Percentiles rank a stretch among this genome's conserved stretches.
phyloP scores from a whole-genome alignment of 2,329 filamentous ascomycete genomes.

The Fusarium sp. region DNA sequence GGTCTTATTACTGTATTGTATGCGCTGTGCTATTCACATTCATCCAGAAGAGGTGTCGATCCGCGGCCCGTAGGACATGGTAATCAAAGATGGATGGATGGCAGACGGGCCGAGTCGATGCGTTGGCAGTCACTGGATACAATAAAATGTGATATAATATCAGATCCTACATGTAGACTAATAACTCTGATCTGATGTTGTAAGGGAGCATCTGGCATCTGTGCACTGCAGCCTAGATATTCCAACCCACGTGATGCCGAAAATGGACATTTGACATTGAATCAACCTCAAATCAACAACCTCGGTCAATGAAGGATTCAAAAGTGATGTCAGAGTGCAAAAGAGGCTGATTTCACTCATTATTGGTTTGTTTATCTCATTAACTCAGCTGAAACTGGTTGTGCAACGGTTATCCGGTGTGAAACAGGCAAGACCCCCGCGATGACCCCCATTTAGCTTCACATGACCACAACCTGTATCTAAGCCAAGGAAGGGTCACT shows the following conservation, averaged over 20 bases:
- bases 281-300: slow-evolving; percentile 6
- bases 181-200: not conserved
- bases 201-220: not conserved
- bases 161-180: slow-evolving; percentile 9
- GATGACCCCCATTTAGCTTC: slow-evolving; percentile 1
- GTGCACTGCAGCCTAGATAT: slow-evolving; percentile 10
- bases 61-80: slow-evolving; percentile 25
- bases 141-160: slow-evolving; percentile 22
- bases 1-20: not conserved
- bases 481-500: slow-evolving; percentile 1
- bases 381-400: slow-evolving; percentile 18
- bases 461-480: slow-evolving; percentile 12
- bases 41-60: slow-evolving; percentile 27
- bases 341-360: not conserved
- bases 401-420: slow-evolving; percentile 2
- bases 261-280: slow-evolving; percentile 1
- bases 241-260: slow-evolving; percentile 23
- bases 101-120: slow-evolving; percentile 27
- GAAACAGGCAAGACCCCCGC: not conserved
- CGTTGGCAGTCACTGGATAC: slow-evolving; percentile 22
- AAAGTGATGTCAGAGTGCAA: slow-evolving; percentile 19
- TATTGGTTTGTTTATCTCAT: not conserved
- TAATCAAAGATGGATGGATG: slow-evolving; percentile 7
- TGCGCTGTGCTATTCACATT: not conserved
- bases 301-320: slow-evolving; percentile 16